Evolutionary conservation across 2,329 filamentous ascomycete species (phyloP), one percentile per base, ranked within the genome.

Genomic region (Colletotrichum plurivorum): DNA sequence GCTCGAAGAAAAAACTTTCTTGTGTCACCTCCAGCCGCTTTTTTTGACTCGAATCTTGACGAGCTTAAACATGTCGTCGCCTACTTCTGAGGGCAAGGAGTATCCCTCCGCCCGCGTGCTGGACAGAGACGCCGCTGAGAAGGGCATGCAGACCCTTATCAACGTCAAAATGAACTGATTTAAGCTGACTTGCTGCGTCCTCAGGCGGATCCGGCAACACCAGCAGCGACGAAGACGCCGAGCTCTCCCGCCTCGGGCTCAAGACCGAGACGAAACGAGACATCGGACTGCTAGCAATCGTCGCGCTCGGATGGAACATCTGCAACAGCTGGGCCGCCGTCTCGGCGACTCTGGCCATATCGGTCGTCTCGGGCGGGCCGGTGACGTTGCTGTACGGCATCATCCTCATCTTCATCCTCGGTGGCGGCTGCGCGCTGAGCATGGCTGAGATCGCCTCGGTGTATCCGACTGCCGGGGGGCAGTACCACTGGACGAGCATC

Each of bases 401-500:
- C 13, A 71, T 78, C 22, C 46, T 76, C 5, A 73, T 73, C 10
- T 73, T 75, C 18, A 36, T 78, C 18, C 60, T 74, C 6, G 72
- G 73, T 5, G 74, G 74, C 10, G 72, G 71, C 18, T 75, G 72
- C 43, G 75, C 74, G 1, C 56, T 78, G 13, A 78, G 73, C n/a
- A 74, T 81, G 71, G 79, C 78, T 3, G 80, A 82, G 70, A 74
- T 81, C 3, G 76, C 77, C 5, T 76, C 75, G 25, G 77, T 77
- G 3, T 81, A 79, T 45, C 78, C 79, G 0, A 81, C 79, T 4
- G 80, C 79, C 0, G 79, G 80, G 2, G 80, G 80, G 3, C 80
- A 82, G 54, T 82, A 81, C 62, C 78, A 81, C 27, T 81, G 78
- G 75, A 77, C 78, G 1, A 75, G 73, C 15, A 77, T 79, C 7